Evolutionary conservation across 2,329 filamentous ascomycete species (phyloP).

Genomic region (Exophiala mesophila): DNA sequence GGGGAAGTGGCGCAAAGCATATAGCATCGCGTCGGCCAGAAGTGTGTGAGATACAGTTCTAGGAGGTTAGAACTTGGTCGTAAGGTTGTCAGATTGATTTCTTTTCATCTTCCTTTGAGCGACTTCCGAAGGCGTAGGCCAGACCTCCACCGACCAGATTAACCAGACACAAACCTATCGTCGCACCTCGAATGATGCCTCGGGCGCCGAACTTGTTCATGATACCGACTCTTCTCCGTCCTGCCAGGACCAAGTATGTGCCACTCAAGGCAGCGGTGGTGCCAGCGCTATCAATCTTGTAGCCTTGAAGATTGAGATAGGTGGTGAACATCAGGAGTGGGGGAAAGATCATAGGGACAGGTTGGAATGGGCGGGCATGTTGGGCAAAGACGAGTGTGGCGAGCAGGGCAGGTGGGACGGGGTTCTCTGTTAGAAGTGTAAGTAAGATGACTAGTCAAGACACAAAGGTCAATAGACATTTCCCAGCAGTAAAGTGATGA

Average conservation of each 20-base stretch:
- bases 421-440: conserved; percentile 48
- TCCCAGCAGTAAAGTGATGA: too few relatives aligned
- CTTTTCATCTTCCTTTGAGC: conserved; percentile 34
- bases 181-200: conserved; percentile 41
- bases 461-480: conserved; percentile 14
- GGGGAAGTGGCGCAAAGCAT: too few relatives aligned
- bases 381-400: conserved; percentile 63
- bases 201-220: conserved; percentile 43
- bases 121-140: conserved; percentile 42
- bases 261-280: conserved; percentile 62
- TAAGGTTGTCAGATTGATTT: conserved; percentile 2
- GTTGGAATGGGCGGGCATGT: conserved; percentile 61
- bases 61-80: too few relatives aligned
- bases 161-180: conserved; percentile 43
- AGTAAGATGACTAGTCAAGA: conserved; percentile 20
- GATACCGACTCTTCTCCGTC: conserved; percentile 48
- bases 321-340: conserved; percentile 61
- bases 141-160: conserved; percentile 44
- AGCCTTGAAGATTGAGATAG: conserved; percentile 60
- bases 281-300: conserved; percentile 59
- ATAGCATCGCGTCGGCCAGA: too few relatives aligned
- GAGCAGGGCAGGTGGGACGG: conserved; percentile 59
- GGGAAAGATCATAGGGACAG: conserved; percentile 62
- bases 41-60: too few relatives aligned
- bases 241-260: conserved; percentile 59